Evolutionary conservation across 805 yeast species (phyloP).

Genomic region (Candida nemodendra): DNA sequence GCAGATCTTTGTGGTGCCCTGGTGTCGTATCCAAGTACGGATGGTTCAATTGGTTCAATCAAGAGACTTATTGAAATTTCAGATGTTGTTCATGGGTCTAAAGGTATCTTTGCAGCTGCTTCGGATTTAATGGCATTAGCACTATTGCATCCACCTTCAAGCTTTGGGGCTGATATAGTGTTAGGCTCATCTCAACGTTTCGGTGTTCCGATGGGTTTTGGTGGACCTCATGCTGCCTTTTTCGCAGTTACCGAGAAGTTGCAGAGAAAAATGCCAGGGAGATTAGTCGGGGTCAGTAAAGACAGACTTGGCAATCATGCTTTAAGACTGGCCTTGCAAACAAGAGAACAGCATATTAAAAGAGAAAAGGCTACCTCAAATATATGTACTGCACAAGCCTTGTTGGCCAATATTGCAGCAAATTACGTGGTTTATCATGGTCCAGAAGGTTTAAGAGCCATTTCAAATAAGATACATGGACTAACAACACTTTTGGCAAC

Average conservation of each 20-base stretch:
- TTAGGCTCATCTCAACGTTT: conserved; percentile 92
- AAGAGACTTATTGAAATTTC: conserved; percentile 54
- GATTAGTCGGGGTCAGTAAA: conserved; percentile 89
- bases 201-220: conserved; percentile 97
- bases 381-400: conserved; percentile 97
- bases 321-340: conserved; percentile 88
- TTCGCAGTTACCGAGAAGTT: conserved; percentile 80
- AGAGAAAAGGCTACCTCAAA: conserved; percentile 97
- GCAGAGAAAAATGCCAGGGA: conserved; percentile 93
- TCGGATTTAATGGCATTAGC: conserved; percentile 90
- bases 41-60: conserved; percentile 61
- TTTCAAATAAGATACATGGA: conserved; percentile 75
- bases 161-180: conserved; percentile 89
- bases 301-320: conserved; percentile 92
- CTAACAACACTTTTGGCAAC: conserved; percentile 70
- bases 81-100: conserved; percentile 62
- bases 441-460: conserved; percentile 74
- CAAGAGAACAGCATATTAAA: conserved; percentile 97
- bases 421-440: conserved; percentile 98
- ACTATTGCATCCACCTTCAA: conserved; percentile 76
- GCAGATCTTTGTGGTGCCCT: conserved; percentile 69
- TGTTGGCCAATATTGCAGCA: conserved; percentile 92
- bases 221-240: conserved; percentile 99
- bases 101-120: conserved; percentile 82
- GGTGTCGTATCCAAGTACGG: conserved; percentile 87